Base-by-base conservation (phyloP, 1,284 basidiomycete species). In the Ganoderma resinaceum region DNA sequence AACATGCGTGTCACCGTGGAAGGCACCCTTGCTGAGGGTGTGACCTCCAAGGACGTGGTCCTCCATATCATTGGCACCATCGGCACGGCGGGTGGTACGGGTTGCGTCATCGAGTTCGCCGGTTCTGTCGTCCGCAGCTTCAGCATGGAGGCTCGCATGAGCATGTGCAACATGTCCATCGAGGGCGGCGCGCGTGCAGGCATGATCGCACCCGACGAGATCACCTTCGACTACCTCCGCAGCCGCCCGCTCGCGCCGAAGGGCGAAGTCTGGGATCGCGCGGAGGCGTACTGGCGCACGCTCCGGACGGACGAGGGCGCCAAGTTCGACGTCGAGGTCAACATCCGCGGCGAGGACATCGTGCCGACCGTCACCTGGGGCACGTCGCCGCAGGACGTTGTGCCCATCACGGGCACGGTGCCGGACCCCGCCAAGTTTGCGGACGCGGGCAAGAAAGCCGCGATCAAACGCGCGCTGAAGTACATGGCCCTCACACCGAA, bases 151-250 rank as follows among this genome's bases (percentile, higher is more conserved):
- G 95, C 94, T 49, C 90, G 96, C 62, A 98, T 98, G 96, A 96
- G 95, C 75, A 95, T 96, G 74, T 98, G 96, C 82, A 98, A 98
- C 84, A 98, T 98, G 96, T 96, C 95, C 72, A 98, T 98, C 79
- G 96, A 98, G 82, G 97, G 91, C 69, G 96, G 96, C 78, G 97
- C 96, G 72, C 90, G 96, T 76, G 95, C 95, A 7, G 96, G 96
- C 67, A 96, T 98, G 95, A 89, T 98, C 72, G 96, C 96, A 14
- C 96, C 96, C 0, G 96, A 98, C 79, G 94, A 97, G 43, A 83
- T 92, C 72, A 98, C 97, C 9, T 97, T 98, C 79, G 85, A 86
- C 62, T 98, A 98, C 82, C 91, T 98, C 72, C 89, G 89, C 70
- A 90, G 91, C 66, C 92, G 96, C 61, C 96, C 96, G 63, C 86